Evolutionary conservation across 805 yeast species (phyloP).

Genomic region (Sungouiozyma ichnusensis): DNA sequence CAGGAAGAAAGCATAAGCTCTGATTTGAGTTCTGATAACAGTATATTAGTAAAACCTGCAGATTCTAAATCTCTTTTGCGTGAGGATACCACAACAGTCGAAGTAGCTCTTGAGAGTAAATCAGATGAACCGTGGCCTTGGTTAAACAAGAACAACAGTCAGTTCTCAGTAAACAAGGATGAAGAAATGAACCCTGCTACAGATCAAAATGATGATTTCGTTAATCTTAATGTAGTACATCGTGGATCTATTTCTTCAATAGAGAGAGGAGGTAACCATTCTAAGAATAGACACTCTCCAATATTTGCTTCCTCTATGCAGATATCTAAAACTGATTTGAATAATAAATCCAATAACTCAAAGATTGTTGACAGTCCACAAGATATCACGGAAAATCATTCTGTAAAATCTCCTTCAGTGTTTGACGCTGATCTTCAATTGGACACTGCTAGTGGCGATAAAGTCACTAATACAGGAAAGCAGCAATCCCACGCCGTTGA

Average conservation of each 20-base stretch:
- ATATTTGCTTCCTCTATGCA: slow-evolving; percentile 4
- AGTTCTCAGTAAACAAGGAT: background rate
- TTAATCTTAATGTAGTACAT: slow-evolving; percentile 1
- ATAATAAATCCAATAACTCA: background rate
- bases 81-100: slow-evolving; percentile 3
- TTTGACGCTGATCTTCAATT: background rate
- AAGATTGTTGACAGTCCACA: background rate
- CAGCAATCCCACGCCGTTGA: background rate
- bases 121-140: slow-evolving; percentile 5
- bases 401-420: too few species aligned
- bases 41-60: slow-evolving; percentile 8
- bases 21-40: slow-evolving; percentile 9
- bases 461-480: background rate
- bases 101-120: background rate
- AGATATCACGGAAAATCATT: too few species aligned
- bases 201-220: slow-evolving; percentile 5
- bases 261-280: slow-evolving; percentile 20
- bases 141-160: slow-evolving; percentile 2
- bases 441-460: background rate
- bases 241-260: background rate
- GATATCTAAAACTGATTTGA: background rate
- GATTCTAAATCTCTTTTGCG: slow-evolving; percentile 4
- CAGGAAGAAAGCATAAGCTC: slow-evolving; percentile 11
- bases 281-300: slow-evolving; percentile 30
- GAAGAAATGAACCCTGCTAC: background rate